Base-by-base conservation (phyloP, 2,329 filamentous ascomycete genomes). In the Metarhizium album region DNA sequence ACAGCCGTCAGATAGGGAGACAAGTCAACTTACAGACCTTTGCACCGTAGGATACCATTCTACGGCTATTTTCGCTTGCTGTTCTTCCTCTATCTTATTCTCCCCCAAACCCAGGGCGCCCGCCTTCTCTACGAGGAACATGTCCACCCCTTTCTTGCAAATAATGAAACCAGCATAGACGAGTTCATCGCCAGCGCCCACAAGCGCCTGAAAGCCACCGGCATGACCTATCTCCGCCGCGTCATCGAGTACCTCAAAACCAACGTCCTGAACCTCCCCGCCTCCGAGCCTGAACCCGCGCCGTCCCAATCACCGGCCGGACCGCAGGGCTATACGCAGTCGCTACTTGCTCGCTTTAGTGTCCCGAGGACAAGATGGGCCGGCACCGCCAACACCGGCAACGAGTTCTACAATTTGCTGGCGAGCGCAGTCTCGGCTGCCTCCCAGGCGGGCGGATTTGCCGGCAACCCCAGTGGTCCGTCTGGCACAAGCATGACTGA, bases 61-160 rank as follows among this genome's bases (percentile, higher is more conserved):
- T 98, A 96, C 71, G 80, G 87, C 59, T 96, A 90, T 79, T 75
- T 95, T 61, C 89, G 93, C 57, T 80, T 96, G 50, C 74, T 84
- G 63, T 85, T 93, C 70, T 82, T 96, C 64, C 82, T 93, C 58
- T 98, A 96, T 73, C 87, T 98, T 55, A 90, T 97, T 62, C 82
- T 95, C n/a, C 93, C 91, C 0, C 91, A 95, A 68, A 93, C 89
- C n/a, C 91, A 96, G 66, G 93, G 93, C 66, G 90, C 90, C 52
- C 86, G 86, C 54, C 72, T 86, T 60, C 74, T 97, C 56, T 98
- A 97, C 74, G 82, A 90, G 62, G 78, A 82, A 54, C 83, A 93
- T 67, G 75, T 97, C 54, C 85, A 95, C 67, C 91, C 91, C 0
- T 95, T 91, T 72, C 82, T 98, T 47, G 76, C 82, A 61, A 79